phyloP scores from a whole-genome alignment of 2,329 filamentous ascomycete species.

The Chrysosporium keratinophilum region DNA sequence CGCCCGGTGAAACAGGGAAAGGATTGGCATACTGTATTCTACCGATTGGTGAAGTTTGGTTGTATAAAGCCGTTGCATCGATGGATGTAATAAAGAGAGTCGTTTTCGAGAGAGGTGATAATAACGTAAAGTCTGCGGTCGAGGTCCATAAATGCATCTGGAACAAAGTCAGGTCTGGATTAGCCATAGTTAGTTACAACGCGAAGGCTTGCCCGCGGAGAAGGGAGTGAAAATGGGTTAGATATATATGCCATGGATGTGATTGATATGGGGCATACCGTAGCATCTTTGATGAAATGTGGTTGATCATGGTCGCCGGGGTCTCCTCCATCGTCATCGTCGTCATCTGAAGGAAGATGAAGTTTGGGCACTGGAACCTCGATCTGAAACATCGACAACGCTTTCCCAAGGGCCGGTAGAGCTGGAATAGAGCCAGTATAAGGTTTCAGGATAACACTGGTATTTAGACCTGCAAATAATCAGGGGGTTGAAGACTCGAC shows the following conservation, averaged over 20 bases:
- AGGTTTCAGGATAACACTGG: slow-evolving; percentile 61
- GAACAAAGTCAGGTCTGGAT: neutral
- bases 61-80: slow-evolving; percentile 77
- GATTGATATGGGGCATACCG: slow-evolving; percentile 34
- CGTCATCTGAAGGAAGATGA: slow-evolving; percentile 38
- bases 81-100: slow-evolving; percentile 68
- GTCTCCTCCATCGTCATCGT: slow-evolving; percentile 23
- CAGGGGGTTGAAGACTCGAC: neutral
- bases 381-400: slow-evolving; percentile 61
- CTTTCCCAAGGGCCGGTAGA: slow-evolving; percentile 60
- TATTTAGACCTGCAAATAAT: slow-evolving; percentile 55
- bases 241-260: neutral
- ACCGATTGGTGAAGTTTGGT: slow-evolving; percentile 66
- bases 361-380: slow-evolving; percentile 62
- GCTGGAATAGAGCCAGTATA: slow-evolving; percentile 64
- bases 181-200: neutral
- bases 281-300: slow-evolving; percentile 75
- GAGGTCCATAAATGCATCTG: slow-evolving; percentile 72
- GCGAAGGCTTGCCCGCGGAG: neutral
- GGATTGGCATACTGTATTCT: slow-evolving; percentile 63
- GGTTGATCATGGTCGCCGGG: slow-evolving; percentile 38
- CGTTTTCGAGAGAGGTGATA: slow-evolving; percentile 64
- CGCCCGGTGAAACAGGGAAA: slow-evolving; percentile 66
- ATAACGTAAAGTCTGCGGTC: slow-evolving; percentile 71
- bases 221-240: neutral